Evolutionary conservation across 306 rosid species (phyloP).

Genomic region (Cajanus cajan): DNA sequence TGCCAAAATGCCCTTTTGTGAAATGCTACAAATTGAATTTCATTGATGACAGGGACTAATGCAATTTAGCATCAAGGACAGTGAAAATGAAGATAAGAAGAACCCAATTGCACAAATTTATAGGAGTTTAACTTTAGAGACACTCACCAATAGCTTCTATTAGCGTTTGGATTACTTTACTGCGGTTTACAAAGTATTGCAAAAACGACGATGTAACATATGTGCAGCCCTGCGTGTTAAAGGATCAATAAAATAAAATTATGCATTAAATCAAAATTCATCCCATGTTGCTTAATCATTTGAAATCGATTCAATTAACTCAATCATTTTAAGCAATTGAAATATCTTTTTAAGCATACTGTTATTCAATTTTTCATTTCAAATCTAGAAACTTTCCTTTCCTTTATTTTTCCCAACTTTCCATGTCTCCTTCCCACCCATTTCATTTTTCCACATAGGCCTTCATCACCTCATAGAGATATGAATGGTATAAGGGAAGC

Average conservation of each 20-base stretch:
- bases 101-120: not conserved
- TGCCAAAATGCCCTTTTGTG: not conserved
- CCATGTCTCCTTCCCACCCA: not conserved
- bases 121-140: conserved; percentile 9
- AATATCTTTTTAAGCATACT: not conserved
- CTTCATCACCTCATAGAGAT: not conserved
- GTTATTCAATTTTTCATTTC: not conserved
- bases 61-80: conserved; percentile 3
- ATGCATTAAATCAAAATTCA: conserved; percentile 10
- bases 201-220: conserved; percentile 49
- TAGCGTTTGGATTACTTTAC: conserved; percentile 62
- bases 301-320: conserved; percentile 6
- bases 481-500: not conserved
- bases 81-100: conserved; percentile 3
- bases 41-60: not conserved
- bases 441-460: not conserved
- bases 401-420: not conserved
- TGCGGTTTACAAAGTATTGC: conserved; percentile 53
- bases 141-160: conserved; percentile 86
- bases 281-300: not conserved
- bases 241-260: conserved; percentile 17
- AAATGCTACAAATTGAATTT: conserved; percentile 1
- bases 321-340: not conserved
- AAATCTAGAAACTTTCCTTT: not conserved
- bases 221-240: conserved; percentile 68